Conservation (phyloP, 148 eudicot species). For the Rhododendron simsii region DNA sequence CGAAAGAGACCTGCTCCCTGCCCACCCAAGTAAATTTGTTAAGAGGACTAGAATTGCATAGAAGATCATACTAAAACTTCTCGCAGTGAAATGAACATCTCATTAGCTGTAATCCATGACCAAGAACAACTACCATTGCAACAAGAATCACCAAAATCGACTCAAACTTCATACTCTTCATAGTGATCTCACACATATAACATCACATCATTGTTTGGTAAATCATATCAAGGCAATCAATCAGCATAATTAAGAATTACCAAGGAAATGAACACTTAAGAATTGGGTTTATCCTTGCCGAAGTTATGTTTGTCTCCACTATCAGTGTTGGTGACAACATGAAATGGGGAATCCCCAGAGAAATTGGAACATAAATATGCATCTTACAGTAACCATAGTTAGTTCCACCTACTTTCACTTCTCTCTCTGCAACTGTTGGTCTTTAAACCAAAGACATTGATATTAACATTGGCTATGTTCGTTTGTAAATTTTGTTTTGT, state of each 20-base stretch:
- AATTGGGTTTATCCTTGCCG: background rate
- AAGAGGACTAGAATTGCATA: conserved; percentile 1
- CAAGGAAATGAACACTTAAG: background rate
- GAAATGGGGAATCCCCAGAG: background rate
- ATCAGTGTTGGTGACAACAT: background rate
- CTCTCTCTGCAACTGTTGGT: background rate
- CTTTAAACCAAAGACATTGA: background rate
- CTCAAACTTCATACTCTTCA: background rate
- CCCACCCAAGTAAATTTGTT: background rate
- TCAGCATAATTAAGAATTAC: background rate
- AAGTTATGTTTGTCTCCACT: background rate
- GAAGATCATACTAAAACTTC: background rate
- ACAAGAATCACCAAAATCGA: background rate
- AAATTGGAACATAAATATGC: background rate
- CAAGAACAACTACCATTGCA: background rate
- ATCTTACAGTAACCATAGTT: background rate
- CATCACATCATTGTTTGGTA: background rate
- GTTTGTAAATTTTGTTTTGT: no score
- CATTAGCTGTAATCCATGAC: background rate
- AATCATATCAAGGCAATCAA: background rate
- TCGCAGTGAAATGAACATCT: background rate
- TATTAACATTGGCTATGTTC: no score
- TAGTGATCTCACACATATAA: background rate
- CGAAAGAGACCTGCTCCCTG: conserved; percentile 73
- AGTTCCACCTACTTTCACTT: background rate